Evolutionary conservation across 345 rosid species (phyloP).

Genomic region (Mercurialis annua): DNA sequence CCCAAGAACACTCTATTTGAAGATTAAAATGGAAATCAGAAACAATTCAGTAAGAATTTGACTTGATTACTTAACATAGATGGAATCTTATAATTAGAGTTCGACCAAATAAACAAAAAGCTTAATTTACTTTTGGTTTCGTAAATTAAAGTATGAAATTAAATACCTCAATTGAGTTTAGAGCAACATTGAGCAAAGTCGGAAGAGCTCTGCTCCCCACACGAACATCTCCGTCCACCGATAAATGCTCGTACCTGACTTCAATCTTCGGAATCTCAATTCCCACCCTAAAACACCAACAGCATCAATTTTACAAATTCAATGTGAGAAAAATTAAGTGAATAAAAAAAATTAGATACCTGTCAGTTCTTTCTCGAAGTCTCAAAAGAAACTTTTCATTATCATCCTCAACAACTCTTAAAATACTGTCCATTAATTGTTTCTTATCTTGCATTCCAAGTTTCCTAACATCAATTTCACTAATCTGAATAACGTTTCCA

Average conservation of each 20-base stretch:
- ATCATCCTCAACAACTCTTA: constrained; percentile 70
- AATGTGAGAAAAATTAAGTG: too few relatives aligned
- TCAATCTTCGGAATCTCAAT: constrained; percentile 71
- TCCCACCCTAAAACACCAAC: constrained; percentile 69
- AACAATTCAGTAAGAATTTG: too few relatives aligned
- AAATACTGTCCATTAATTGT: constrained; percentile 55
- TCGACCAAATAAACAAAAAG: too few relatives aligned
- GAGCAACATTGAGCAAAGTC: constrained; percentile 55
- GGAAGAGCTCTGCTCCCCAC: constrained; percentile 91
- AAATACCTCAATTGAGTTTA: constrained; percentile 67
- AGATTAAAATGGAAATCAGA: neutral
- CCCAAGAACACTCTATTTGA: constrained; percentile 50
- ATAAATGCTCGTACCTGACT: too few relatives aligned
- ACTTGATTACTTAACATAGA: too few relatives aligned
- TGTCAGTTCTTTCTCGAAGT: constrained; percentile 64
- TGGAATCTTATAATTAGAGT: too few relatives aligned
- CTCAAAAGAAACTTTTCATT: constrained; percentile 63
- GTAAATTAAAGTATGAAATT: too few relatives aligned
- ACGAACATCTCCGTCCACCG: constrained; percentile 65
- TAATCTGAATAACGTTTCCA: constrained; percentile 44
- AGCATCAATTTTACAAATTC: neutral
- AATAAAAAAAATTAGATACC: constrained; percentile 36
- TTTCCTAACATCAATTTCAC: constrained; percentile 56
- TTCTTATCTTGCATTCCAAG: constrained; percentile 59
- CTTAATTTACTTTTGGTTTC: too few relatives aligned